Evolutionary conservation across 768 basidiomycete genomes (phyloP).

Genomic region (Hericium coralloides): DNA sequence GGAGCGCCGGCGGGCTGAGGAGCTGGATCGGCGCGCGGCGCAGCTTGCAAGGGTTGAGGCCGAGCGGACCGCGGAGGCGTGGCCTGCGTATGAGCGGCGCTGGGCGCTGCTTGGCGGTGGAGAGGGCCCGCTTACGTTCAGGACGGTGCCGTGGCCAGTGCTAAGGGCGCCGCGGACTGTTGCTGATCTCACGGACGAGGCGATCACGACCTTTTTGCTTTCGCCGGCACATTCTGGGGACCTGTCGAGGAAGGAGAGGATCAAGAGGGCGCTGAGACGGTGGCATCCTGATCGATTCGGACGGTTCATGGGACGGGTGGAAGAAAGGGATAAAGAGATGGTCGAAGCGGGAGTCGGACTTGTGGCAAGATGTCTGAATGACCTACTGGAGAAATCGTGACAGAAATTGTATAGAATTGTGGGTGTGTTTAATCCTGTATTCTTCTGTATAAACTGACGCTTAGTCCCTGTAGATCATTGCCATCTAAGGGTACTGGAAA

Average conservation of each 20-base stretch:
- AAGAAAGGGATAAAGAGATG: slow-evolving; percentile 37
- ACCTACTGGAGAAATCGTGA: slow-evolving; percentile 6
- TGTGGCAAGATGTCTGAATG: slow-evolving; percentile 39
- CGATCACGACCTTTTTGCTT: slow-evolving; percentile 50
- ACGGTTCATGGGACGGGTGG: slow-evolving; percentile 43
- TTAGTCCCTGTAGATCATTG: too few species aligned
- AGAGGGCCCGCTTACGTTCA: slow-evolving; percentile 44
- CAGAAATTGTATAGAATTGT: too few species aligned
- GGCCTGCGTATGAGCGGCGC: slow-evolving; percentile 28
- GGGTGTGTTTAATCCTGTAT: too few species aligned
- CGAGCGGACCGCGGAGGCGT: slow-evolving; percentile 31
- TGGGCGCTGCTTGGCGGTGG: slow-evolving; percentile 37
- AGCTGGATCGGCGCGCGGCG: slow-evolving; percentile 25
- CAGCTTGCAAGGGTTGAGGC: slow-evolving; percentile 27
- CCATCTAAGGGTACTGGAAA: too few species aligned
- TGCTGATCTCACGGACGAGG: slow-evolving; percentile 41
- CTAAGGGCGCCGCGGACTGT: slow-evolving; percentile 30
- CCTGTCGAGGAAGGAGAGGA: slow-evolving; percentile 53
- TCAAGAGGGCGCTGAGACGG: slow-evolving; percentile 56
- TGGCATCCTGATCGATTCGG: slow-evolving; percentile 81
- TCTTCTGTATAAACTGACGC: too few species aligned
- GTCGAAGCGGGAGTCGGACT: slow-evolving; percentile 59
- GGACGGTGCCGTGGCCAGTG: slow-evolving; percentile 66
- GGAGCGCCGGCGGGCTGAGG: slow-evolving; percentile 33
- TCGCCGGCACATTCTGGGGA: slow-evolving; percentile 52